Evolutionary conservation across 2,329 filamentous ascomycete genomes (phyloP), one percentile per base, ranked within the genome.

Genomic region (Fusarium temperatum): DNA sequence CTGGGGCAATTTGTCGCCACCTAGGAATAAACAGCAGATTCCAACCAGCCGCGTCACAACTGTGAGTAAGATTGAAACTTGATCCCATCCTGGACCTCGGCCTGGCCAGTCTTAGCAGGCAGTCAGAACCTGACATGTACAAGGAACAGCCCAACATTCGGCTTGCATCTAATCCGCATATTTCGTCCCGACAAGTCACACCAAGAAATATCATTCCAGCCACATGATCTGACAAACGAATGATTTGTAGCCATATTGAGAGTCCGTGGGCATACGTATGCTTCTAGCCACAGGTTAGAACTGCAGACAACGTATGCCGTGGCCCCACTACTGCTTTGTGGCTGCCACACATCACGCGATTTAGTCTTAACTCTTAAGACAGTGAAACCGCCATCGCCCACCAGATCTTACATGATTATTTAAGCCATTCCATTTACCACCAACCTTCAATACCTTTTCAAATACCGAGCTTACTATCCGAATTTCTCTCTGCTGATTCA

Each of bases 401-500:
- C 4, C 22, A 20, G 15, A 20, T 10, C 8, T 3, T 8, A 24
- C 3, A 20, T 35, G 3, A 3, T 11, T 30, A 51, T 35, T 51
- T 47, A 11, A 45, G 24, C 24, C 24, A 24, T 24, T 24, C 24
- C 3, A 24, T 24, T 24, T 24, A 24, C 24, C 24, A 24, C 24
- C 24, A 24, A 24, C 24, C 24, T 24, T 24, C 24, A 3, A 24
- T 7, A 9, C 3, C 5, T 0, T 13, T 24, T 24, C 7, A 2
- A 0, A 10, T 14, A 4, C 6, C 3, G 10, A 35, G 3, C 8
- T 14, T 32, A 14, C 3, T 0, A 22, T 50, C 14, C 0, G 0
- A 12, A 44, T 1, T 17, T 24, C 15, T 44, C 41, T 17, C 5
- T 12, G 0, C n/a, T 44, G n/a, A 0, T 44, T 24, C 0, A 44